Percentiles rank a stretch among this genome's conserved stretches.
These are phyloP conservation scores for Russula emetica DNA, from an alignment of 768 basidiomycete species.

Conservation along the genomic window DNA sequence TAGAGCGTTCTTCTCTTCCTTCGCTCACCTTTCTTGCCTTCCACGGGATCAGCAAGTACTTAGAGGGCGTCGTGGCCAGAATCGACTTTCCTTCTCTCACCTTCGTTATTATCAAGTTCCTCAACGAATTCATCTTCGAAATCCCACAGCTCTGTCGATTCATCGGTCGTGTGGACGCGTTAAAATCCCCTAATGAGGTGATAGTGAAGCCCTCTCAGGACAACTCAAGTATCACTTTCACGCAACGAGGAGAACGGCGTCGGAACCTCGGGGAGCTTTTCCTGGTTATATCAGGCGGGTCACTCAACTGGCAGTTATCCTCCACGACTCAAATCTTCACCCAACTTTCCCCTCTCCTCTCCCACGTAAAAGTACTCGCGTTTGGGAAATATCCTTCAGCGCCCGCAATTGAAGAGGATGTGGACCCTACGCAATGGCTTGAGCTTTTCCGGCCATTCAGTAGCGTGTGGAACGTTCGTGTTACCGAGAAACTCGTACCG, in stretches of 20 bases:
- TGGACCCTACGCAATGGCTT: neutral
- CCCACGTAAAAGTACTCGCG: neutral
- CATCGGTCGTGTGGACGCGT: neutral
- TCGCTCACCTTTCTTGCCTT: neutral
- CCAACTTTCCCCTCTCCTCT: neutral
- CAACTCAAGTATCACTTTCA: neutral
- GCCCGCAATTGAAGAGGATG: neutral
- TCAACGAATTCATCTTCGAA: conserved; percentile 1
- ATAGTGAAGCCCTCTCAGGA: neutral
- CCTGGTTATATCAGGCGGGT: neutral
- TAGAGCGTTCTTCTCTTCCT: neutral
- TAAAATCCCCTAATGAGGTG: neutral
- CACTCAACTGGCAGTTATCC: conserved; percentile 8
- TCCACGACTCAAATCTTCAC: neutral
- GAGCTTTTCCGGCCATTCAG: conserved; percentile 3
- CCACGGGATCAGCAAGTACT: neutral
- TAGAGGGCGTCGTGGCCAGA: neutral
- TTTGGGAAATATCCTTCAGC: neutral
- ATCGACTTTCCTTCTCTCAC: conserved; percentile 1
- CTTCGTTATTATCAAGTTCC: neutral
- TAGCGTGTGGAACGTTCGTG: neutral
- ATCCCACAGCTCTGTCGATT: conserved; percentile 5
- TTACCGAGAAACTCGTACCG: neutral
- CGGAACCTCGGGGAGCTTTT: neutral
- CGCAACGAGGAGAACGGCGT: neutral